Percentiles rank a stretch among this genome's conserved stretches.
Conservation (phyloP, 176 grass and related monocot species). For the Hyparrhenia diplandra region DNA sequence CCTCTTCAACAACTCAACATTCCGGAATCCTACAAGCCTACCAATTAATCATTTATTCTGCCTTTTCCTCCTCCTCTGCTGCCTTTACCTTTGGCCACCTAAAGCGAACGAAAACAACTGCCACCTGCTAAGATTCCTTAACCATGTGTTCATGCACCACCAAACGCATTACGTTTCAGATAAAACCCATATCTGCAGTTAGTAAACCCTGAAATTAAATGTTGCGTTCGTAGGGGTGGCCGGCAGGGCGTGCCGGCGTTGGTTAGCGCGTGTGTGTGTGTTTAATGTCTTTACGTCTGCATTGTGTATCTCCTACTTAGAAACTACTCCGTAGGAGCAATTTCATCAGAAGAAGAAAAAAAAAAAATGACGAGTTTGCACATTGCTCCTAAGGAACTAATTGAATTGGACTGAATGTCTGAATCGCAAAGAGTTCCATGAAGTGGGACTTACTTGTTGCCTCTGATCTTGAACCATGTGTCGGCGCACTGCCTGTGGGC, state of each 20-base stretch:
- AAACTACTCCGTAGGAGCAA: neutral
- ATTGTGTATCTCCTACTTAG: neutral
- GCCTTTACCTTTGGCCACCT: conserved; percentile 20
- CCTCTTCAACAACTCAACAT: conserved; percentile 31
- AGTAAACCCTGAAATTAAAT: conserved; percentile 17
- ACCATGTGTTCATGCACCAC: conserved; percentile 40
- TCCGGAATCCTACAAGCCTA: conserved; percentile 27
- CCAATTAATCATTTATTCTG: conserved; percentile 32
- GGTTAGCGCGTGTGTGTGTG: neutral
- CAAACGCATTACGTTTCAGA: conserved; percentile 31
- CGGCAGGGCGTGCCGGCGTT: neutral
- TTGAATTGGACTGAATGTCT: neutral
- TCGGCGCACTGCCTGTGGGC: conserved; percentile 91
- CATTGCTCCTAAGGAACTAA: neutral
- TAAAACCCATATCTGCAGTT: conserved; percentile 19
- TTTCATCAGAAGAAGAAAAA: neutral
- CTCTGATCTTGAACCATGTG: conserved; percentile 94
- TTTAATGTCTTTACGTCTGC: neutral
- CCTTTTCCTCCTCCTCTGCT: conserved; percentile 27
- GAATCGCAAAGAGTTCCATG: neutral
- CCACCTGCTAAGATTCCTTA: conserved; percentile 41
- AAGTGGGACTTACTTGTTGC: conserved; percentile 67
- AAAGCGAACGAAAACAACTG: conserved; percentile 18
- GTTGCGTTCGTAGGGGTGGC: neutral
- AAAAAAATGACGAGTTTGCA: neutral